Evolutionary conservation across 768 basidiomycete species (phyloP).

Genomic region (Pholiota microspora): DNA sequence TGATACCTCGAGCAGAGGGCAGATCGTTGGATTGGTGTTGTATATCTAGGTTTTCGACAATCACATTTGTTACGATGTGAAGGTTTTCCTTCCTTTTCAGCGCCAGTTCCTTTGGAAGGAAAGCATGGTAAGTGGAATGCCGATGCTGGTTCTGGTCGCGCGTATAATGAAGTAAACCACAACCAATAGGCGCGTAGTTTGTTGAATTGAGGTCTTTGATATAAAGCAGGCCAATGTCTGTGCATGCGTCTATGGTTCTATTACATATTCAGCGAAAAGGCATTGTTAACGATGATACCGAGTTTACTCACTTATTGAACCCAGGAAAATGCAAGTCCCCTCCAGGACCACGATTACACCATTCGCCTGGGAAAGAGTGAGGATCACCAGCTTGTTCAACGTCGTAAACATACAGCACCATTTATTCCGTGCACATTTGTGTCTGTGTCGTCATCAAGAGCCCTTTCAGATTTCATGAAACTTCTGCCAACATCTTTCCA

Average conservation of each 20-base stretch:
- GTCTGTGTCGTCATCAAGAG: conserved; percentile 7
- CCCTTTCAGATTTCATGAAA: conserved; percentile 10
- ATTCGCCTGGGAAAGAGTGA: conserved; percentile 5
- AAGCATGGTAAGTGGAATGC: conserved; percentile 10
- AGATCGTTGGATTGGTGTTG: neutral
- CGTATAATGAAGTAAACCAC: conserved; percentile 10
- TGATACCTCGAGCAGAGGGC: neutral
- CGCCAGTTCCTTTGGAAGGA: conserved; percentile 8
- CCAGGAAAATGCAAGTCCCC: conserved; percentile 3
- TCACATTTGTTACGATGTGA: conserved; percentile 9
- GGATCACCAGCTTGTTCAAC: neutral
- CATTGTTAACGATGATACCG: too few species aligned
- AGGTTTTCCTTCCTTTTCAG: conserved; percentile 5
- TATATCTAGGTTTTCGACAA: conserved; percentile 8
- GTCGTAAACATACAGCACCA: neutral
- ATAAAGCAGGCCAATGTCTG: conserved; percentile 5
- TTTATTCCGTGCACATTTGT: conserved; percentile 4
- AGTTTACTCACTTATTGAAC: conserved; percentile 6
- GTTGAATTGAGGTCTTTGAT: conserved; percentile 10
- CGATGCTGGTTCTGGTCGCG: conserved; percentile 9
- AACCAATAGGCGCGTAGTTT: conserved; percentile 5
- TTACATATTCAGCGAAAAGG: neutral
- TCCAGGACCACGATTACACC: conserved; percentile 10
- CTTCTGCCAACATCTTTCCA: conserved; percentile 4
- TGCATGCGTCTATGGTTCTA: conserved; percentile 6